These are phyloP conservation scores for Ganoderma sinense DNA, from an alignment of 1,284 basidiomycete genomes.

Conservation along the genomic window DNA sequence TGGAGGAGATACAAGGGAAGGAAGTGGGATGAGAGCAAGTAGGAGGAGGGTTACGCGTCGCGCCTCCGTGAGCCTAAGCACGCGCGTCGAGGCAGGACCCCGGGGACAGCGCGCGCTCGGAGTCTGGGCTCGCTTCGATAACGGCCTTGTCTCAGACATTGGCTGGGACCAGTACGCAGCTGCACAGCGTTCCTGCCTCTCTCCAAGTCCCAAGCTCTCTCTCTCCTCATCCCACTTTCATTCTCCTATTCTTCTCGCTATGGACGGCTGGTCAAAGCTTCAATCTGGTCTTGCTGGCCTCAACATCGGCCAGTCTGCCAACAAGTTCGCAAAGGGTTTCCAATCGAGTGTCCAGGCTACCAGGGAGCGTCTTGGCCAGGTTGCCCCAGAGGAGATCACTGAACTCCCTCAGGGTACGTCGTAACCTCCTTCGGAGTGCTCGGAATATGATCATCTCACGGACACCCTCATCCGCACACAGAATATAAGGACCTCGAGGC, in stretches of 20 bases:
- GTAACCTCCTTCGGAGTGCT: constrained; percentile 4
- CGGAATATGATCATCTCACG: constrained; percentile 13
- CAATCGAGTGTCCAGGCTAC: constrained; percentile 89
- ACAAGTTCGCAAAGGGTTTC: constrained; percentile 84
- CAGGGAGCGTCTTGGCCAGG: constrained; percentile 90
- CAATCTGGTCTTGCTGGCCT: constrained; percentile 64
- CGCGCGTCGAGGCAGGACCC: constrained; percentile 29
- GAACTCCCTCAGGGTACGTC: constrained; percentile 84
- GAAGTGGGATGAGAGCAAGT: constrained; percentile 13
- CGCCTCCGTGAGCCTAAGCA: constrained; percentile 25
- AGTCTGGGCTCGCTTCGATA: constrained; percentile 1
- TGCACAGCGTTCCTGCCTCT: constrained; percentile 21
- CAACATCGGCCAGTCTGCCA: constrained; percentile 75
- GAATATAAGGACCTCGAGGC: constrained; percentile 97
- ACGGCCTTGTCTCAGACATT: neutral
- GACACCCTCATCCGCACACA: constrained; percentile 37
- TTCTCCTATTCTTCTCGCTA: constrained; percentile 38
- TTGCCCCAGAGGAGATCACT: constrained; percentile 93
- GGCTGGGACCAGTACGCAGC: constrained; percentile 22
- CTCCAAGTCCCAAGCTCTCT: constrained; percentile 6
- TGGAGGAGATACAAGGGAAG: neutral
- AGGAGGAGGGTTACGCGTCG: constrained; percentile 35
- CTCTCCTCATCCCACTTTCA: constrained; percentile 7
- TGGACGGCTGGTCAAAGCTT: constrained; percentile 83
- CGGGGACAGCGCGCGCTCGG: constrained; percentile 17